These are phyloP conservation scores for Euptelea pleiosperma DNA, from an alignment of 164 flowering plant genomes.

Conservation along the genomic window DNA sequence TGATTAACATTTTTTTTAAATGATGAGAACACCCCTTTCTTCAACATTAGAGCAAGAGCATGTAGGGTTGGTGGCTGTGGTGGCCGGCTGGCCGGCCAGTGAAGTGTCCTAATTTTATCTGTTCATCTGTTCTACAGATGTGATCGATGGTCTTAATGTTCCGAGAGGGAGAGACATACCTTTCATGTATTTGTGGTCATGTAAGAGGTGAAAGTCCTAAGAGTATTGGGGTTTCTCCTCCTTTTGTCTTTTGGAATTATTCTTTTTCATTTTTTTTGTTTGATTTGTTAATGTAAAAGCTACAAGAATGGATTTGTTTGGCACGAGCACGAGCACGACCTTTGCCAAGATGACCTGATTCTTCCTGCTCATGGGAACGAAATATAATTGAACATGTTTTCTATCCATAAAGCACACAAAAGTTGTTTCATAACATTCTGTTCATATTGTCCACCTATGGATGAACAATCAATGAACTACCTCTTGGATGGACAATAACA, in stretches of 20 bases:
- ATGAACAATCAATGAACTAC: too few relatives aligned
- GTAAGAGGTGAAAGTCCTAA: constrained; percentile 61
- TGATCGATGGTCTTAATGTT: constrained; percentile 68
- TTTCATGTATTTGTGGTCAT: constrained; percentile 88
- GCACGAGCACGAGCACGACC: too few relatives aligned
- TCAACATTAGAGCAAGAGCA: too few relatives aligned
- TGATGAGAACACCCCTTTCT: too few relatives aligned
- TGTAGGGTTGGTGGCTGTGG: too few relatives aligned
- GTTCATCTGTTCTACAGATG: constrained; percentile 53
- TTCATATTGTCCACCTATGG: too few relatives aligned
- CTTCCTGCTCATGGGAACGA: constrained; percentile 86
- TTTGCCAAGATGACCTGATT: constrained; percentile 77
- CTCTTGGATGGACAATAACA: too few relatives aligned
- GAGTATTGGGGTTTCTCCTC: not conserved
- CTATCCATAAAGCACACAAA: too few relatives aligned
- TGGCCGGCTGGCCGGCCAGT: too few relatives aligned
- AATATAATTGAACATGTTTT: too few relatives aligned
- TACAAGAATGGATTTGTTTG: constrained; percentile 95
- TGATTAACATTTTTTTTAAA: too few relatives aligned
- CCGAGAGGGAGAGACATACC: constrained; percentile 97
- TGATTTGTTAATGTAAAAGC: constrained; percentile 46
- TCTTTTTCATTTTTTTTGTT: constrained; percentile 7
- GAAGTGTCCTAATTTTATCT: constrained; percentile 1
- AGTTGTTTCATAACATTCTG: too few relatives aligned
- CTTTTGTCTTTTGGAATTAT: constrained; percentile 1